Percentiles rank a stretch among this genome's conserved stretches.
Conservation (phyloP, 129 eudicot genomes). For the Flaveria brownii region DNA sequence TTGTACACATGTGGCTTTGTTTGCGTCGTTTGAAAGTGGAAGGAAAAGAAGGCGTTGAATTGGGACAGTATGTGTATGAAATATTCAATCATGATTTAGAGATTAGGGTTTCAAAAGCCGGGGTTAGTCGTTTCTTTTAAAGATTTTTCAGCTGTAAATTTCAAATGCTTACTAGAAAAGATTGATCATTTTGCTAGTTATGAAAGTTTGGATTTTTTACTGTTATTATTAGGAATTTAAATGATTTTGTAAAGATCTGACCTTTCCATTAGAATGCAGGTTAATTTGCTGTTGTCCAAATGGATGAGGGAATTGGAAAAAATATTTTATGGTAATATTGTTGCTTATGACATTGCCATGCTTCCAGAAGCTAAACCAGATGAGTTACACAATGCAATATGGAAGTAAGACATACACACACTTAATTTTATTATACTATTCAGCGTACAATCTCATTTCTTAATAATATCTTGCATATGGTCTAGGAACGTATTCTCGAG, state of each 20-base stretch:
- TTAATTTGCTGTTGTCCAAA: constrained; percentile 66
- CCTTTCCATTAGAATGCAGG: constrained; percentile 46
- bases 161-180: background rate
- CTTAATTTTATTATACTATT: background rate
- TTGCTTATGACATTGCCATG: constrained; percentile 81
- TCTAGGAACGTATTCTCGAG: constrained; percentile 73
- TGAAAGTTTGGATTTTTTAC: background rate
- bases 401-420: constrained; percentile 58
- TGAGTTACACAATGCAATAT: constrained; percentile 61
- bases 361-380: constrained; percentile 80
- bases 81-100: constrained; percentile 84
- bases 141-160: background rate
- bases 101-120: constrained; percentile 75
- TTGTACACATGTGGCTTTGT: constrained; percentile 93
- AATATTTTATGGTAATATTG: constrained; percentile 79
- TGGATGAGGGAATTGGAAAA: constrained; percentile 97
- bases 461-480: constrained; percentile 16
- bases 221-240: background rate
- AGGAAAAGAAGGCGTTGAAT: constrained; percentile 74
- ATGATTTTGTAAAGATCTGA: background rate
- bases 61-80: constrained; percentile 84
- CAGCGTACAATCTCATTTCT: background rate
- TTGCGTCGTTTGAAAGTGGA: constrained; percentile 74
- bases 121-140: constrained; percentile 53
- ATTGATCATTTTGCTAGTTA: background rate